These are phyloP conservation scores for Kazachstania viticola DNA, from an alignment of 805 yeast species.

Conservation along the genomic window DNA sequence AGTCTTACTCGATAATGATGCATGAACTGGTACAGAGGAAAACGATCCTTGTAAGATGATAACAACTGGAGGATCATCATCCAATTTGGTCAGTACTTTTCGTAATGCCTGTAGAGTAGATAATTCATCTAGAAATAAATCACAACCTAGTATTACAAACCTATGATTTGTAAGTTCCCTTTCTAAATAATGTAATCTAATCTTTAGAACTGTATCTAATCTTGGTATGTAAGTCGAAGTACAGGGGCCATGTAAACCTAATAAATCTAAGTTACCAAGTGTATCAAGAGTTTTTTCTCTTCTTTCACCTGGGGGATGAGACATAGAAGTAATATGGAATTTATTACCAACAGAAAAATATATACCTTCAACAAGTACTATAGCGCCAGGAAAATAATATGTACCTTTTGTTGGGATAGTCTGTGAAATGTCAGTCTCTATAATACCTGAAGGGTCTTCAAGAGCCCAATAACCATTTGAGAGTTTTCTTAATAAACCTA, in stretches of 20 bases:
- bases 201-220: slow-evolving; percentile 48
- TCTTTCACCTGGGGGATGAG: slow-evolving; percentile 82
- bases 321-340: slow-evolving; percentile 64
- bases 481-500: slow-evolving; percentile 62
- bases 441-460: slow-evolving; percentile 71
- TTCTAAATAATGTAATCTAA: slow-evolving; percentile 46
- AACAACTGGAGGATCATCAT: slow-evolving; percentile 50
- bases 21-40: slow-evolving; percentile 48
- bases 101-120: slow-evolving; percentile 50
- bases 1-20: slow-evolving; percentile 41
- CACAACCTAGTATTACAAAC: slow-evolving; percentile 63
- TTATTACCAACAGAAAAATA: slow-evolving; percentile 55
- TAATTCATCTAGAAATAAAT: slow-evolving; percentile 52
- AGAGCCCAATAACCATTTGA: slow-evolving; percentile 59
- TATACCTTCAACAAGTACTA: slow-evolving; percentile 74
- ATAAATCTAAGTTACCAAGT: slow-evolving; percentile 69
- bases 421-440: slow-evolving; percentile 55
- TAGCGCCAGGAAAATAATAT: slow-evolving; percentile 64
- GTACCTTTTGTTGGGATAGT: slow-evolving; percentile 52
- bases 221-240: slow-evolving; percentile 33
- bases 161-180: slow-evolving; percentile 43
- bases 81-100: slow-evolving; percentile 46
- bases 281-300: slow-evolving; percentile 56
- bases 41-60: slow-evolving; percentile 81
- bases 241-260: slow-evolving; percentile 32